Evolutionary conservation across 768 basidiomycete genomes (phyloP).

Genomic region (Tulasnella sp.): DNA sequence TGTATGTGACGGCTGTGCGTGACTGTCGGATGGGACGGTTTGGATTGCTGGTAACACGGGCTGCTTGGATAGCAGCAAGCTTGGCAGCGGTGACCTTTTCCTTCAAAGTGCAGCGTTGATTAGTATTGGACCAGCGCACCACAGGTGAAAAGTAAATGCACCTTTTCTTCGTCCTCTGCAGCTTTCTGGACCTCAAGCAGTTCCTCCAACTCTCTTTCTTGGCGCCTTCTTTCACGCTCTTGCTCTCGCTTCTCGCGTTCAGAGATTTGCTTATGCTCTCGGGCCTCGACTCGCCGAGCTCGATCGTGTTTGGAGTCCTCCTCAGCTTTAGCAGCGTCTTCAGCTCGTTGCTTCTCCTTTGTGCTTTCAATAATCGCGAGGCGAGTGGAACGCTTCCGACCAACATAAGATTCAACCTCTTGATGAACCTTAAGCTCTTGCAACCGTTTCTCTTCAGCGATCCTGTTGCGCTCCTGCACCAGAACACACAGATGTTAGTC

Average conservation of each 20-base stretch:
- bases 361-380: slow-evolving; percentile 70
- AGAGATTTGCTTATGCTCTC: slow-evolving; percentile 30
- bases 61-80: not conserved
- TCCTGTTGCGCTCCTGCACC: slow-evolving; percentile 15
- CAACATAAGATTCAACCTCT: slow-evolving; percentile 57
- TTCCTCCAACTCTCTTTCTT: slow-evolving; percentile 33
- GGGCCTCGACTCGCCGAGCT: slow-evolving; percentile 47
- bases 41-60: slow-evolving; percentile 4
- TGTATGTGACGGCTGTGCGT: slow-evolving; percentile 2
- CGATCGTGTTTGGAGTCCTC: slow-evolving; percentile 66
- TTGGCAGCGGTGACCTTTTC: not conserved
- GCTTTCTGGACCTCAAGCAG: slow-evolving; percentile 20
- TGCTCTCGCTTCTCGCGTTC: slow-evolving; percentile 32
- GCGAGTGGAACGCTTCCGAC: slow-evolving; percentile 87
- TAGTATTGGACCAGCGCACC: not conserved
- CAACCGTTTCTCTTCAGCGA: not conserved
- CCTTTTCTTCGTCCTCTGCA: slow-evolving; percentile 23
- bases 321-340: slow-evolving; percentile 55
- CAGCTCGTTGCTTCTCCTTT: slow-evolving; percentile 55
- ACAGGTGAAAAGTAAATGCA: not conserved
- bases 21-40: slow-evolving; percentile 24
- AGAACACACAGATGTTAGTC: not conserved
- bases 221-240: slow-evolving; percentile 41
- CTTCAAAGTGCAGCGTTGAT: not conserved
- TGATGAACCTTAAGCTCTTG: slow-evolving; percentile 4